A percentile compares a stretch with the other conserved stretches of the same genome.
Evolutionary conservation across 164 flowering plant species (phyloP).

Genomic region (Cinnamomum chago): DNA sequence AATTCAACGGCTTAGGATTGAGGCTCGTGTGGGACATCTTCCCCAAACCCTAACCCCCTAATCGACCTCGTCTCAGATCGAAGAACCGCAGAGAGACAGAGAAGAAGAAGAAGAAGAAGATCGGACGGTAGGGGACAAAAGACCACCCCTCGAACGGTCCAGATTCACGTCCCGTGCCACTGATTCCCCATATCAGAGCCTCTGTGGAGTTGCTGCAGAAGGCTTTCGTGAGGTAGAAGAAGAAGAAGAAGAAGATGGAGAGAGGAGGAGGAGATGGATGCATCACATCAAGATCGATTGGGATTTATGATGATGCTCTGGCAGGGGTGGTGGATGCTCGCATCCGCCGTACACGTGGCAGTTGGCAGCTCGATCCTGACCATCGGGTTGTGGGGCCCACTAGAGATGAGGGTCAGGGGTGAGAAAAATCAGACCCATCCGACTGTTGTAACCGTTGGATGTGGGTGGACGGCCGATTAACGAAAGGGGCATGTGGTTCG

Average conservation of each 20-base stretch:
- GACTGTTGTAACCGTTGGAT: constrained; percentile 1
- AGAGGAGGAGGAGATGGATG: neutral
- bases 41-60: constrained; percentile 1
- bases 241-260: neutral
- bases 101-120: neutral
- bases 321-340: neutral
- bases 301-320: constrained; percentile 7
- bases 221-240: neutral
- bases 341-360: constrained; percentile 8
- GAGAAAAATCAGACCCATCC: constrained; percentile 5
- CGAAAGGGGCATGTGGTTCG: neutral
- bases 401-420: neutral
- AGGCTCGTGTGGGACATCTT: constrained; percentile 1
- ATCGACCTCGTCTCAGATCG: neutral
- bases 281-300: constrained; percentile 3
- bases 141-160: neutral
- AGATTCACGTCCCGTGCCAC: constrained; percentile 1
- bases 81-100: neutral
- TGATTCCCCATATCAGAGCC: neutral
- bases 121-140: neutral
- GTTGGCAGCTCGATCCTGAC: neutral
- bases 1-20: constrained; percentile 5
- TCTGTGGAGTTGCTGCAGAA: neutral
- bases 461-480: neutral
- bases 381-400: neutral